phyloP scores from a whole-genome alignment of 2,329 filamentous ascomycete genomes.

The Verticillium dahliae region DNA sequence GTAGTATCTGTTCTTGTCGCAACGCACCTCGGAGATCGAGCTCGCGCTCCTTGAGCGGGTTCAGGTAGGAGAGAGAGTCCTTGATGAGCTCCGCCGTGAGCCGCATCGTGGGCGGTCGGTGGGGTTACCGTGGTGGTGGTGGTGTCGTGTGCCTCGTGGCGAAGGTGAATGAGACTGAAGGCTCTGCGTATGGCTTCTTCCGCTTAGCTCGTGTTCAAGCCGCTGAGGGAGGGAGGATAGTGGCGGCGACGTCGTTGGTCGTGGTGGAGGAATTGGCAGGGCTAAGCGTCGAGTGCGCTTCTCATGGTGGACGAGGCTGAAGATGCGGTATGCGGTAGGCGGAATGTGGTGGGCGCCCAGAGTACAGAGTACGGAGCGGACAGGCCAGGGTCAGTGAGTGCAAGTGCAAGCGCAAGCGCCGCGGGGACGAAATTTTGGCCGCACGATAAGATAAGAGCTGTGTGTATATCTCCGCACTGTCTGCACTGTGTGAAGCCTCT shows the following conservation, averaged over 20 bases:
- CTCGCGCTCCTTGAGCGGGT: constrained; percentile 97
- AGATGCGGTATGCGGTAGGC: constrained; percentile 2
- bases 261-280: neutral
- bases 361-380: constrained; percentile 7
- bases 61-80: constrained; percentile 94
- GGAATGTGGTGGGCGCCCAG: constrained; percentile 4
- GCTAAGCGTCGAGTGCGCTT: constrained; percentile 2
- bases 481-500: too few species aligned
- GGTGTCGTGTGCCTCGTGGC: neutral
- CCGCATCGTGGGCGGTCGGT: constrained; percentile 57
- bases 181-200: neutral
- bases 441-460: constrained; percentile 7
- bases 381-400: neutral
- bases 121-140: neutral
- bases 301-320: constrained; percentile 7
- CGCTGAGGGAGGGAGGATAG: neutral
- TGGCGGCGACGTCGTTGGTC: neutral
- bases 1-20: constrained; percentile 96
- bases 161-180: neutral
- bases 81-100: constrained; percentile 93
- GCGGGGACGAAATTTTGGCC: constrained; percentile 7
- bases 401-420: neutral
- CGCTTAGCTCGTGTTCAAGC: neutral
- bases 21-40: constrained; percentile 97
- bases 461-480: neutral